These are phyloP conservation scores for Volvox africanus DNA, from an alignment of 139 green algal genomes.

Conservation along the genomic window DNA sequence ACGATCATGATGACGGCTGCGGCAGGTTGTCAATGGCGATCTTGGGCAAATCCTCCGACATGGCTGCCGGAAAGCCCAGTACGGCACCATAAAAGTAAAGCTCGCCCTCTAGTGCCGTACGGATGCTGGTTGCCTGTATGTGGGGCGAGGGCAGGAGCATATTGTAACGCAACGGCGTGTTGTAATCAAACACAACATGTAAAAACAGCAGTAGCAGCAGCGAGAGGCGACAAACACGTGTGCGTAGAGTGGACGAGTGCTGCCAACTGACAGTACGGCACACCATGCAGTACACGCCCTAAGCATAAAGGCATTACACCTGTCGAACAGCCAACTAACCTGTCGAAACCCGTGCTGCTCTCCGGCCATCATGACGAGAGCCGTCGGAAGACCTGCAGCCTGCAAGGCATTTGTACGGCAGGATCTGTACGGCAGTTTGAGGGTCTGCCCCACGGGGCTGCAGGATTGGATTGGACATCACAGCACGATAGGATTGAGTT, in stretches of 20 bases:
- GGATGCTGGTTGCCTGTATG: constrained; percentile 60
- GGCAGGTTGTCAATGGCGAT: constrained; percentile 77
- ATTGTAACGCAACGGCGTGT: neutral
- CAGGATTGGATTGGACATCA: no score
- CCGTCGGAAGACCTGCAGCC: constrained; percentile 74
- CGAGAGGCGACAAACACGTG: no score
- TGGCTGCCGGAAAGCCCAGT: constrained; percentile 70
- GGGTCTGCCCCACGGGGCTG: no score
- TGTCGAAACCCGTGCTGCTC: constrained; percentile 90
- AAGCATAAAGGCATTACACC: no score
- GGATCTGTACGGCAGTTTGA: no score
- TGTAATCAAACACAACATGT: neutral
- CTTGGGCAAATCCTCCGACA: constrained; percentile 64
- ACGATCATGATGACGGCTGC: neutral
- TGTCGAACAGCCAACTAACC: neutral
- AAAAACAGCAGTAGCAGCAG: neutral
- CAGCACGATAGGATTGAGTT: no score
- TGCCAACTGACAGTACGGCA: no score
- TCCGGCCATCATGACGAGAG: constrained; percentile 83
- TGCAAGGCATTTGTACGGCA: neutral
- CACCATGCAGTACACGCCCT: neutral
- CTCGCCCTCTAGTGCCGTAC: constrained; percentile 78
- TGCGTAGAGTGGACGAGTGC: no score
- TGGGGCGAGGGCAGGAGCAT: no score
- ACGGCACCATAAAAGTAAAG: constrained; percentile 83